Conservation (phyloP, 768 basidiomycete species). For the Boletus huronensis region DNA sequence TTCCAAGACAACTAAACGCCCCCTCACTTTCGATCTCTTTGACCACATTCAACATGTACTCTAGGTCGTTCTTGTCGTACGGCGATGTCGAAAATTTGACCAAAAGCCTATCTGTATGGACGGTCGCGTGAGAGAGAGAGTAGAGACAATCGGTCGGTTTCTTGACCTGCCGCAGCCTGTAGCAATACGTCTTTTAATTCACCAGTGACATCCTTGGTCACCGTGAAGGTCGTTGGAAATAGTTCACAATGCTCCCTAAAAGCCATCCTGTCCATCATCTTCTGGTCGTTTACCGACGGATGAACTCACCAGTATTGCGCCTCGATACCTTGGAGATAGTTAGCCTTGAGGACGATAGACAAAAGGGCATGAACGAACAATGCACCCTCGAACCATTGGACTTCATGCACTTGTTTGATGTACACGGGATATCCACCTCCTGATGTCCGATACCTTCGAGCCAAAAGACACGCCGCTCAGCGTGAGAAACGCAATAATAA, state of each 20-base stretch:
- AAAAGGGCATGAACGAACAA: slow-evolving; percentile 19
- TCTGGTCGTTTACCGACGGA: too few species aligned
- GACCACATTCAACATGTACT: slow-evolving; percentile 27
- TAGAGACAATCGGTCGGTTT: background rate
- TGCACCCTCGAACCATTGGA: slow-evolving; percentile 12
- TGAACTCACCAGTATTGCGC: slow-evolving; percentile 29
- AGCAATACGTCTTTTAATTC: slow-evolving; percentile 23
- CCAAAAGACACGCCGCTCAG: slow-evolving; percentile 29
- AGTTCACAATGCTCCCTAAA: slow-evolving; percentile 31
- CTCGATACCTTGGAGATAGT: slow-evolving; percentile 22
- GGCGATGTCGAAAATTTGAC: slow-evolving; percentile 34
- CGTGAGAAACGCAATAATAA: slow-evolving; percentile 30
- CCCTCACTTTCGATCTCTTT: slow-evolving; percentile 27
- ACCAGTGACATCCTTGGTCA: slow-evolving; percentile 18
- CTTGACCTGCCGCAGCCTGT: slow-evolving; percentile 30
- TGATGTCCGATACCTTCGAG: slow-evolving; percentile 22
- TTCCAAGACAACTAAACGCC: background rate
- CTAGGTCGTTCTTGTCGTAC: slow-evolving; percentile 19
- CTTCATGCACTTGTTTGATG: slow-evolving; percentile 17
- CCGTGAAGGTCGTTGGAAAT: slow-evolving; percentile 23
- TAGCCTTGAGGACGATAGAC: background rate
- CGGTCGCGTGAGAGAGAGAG: background rate
- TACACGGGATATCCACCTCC: slow-evolving; percentile 19
- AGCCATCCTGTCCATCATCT: background rate
- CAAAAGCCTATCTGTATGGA: slow-evolving; percentile 24